Conservation (phyloP, 495 filamentous ascomycete genomes). For the Xylaria nigripes region DNA sequence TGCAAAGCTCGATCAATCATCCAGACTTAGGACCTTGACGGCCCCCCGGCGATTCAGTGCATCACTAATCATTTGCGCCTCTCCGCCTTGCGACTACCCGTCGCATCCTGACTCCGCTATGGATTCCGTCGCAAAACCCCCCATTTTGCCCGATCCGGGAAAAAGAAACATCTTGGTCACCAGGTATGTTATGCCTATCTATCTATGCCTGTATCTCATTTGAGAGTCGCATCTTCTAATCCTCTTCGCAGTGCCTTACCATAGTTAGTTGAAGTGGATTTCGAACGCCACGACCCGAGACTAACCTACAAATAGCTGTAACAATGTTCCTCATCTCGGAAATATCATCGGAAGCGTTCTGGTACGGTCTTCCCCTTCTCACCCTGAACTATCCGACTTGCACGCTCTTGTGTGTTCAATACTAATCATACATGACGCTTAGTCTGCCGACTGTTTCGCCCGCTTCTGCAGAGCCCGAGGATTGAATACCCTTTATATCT, state of each 20-base stretch:
- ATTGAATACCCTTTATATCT: conserved; percentile 4
- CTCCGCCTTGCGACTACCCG: background rate
- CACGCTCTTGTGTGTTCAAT: background rate
- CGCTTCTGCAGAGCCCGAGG: conserved; percentile 53
- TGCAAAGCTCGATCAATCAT: background rate
- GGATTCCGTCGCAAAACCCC: background rate
- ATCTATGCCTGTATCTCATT: background rate
- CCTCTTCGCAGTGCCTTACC: conserved; percentile 1
- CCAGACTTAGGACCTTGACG: background rate
- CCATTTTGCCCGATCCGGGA: conserved; percentile 8
- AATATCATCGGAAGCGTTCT: conserved; percentile 90
- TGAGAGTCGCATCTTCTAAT: background rate
- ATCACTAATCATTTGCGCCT: background rate
- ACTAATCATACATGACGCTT: background rate
- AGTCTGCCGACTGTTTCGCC: conserved; percentile 40
- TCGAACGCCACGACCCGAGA: background rate
- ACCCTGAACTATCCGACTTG: background rate
- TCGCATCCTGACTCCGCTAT: background rate
- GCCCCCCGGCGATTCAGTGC: background rate
- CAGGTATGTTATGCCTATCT: background rate
- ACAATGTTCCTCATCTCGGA: conserved; percentile 92
- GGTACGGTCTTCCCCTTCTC: background rate
- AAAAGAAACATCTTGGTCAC: conserved; percentile 11
- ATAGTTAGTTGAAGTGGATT: background rate
- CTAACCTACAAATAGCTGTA: conserved; percentile 27